phyloP scores from a whole-genome alignment of 805 yeast species.

The Barnettozyma vustinii region DNA sequence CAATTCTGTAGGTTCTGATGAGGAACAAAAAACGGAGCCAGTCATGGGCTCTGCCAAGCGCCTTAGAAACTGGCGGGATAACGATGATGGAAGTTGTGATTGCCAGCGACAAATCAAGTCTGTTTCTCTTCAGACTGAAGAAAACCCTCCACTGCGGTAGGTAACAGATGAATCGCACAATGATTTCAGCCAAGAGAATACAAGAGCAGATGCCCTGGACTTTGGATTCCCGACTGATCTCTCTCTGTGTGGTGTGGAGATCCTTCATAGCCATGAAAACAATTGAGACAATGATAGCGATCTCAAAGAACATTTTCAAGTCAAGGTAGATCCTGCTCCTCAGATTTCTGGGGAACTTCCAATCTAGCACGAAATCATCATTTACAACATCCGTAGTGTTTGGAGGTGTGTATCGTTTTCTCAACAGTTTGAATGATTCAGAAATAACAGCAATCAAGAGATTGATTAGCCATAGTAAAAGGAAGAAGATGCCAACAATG shows the following conservation, averaged over 20 bases:
- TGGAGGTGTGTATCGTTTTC: slow-evolving; percentile 26
- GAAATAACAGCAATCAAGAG: slow-evolving; percentile 84
- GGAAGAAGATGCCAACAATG: slow-evolving; percentile 62
- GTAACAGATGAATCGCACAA: slow-evolving; percentile 45
- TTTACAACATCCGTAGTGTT: slow-evolving; percentile 23
- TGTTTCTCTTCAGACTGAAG: slow-evolving; percentile 44
- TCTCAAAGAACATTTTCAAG: slow-evolving; percentile 30
- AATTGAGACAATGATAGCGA: slow-evolving; percentile 37
- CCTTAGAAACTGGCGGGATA: slow-evolving; percentile 41
- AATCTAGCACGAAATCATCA: slow-evolving; percentile 29
- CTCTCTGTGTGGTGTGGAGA: slow-evolving; percentile 25
- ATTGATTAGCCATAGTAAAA: slow-evolving; percentile 83
- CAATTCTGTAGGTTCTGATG: slow-evolving; percentile 71
- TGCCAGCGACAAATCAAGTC: slow-evolving; percentile 55
- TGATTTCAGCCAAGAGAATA: slow-evolving; percentile 48
- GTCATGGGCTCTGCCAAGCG: slow-evolving; percentile 52
- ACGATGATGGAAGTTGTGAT: slow-evolving; percentile 52
- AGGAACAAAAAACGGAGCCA: slow-evolving; percentile 85
- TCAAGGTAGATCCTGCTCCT: slow-evolving; percentile 25
- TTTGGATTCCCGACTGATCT: slow-evolving; percentile 25
- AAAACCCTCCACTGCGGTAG: slow-evolving; percentile 50
- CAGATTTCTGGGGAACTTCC: slow-evolving; percentile 24
- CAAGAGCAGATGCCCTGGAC: slow-evolving; percentile 45
- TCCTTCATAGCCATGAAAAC: slow-evolving; percentile 43
- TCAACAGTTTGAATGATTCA: slow-evolving; percentile 63